Conservation (phyloP, 2,329 filamentous ascomycete species). For the Cladosporium sp. region DNA sequence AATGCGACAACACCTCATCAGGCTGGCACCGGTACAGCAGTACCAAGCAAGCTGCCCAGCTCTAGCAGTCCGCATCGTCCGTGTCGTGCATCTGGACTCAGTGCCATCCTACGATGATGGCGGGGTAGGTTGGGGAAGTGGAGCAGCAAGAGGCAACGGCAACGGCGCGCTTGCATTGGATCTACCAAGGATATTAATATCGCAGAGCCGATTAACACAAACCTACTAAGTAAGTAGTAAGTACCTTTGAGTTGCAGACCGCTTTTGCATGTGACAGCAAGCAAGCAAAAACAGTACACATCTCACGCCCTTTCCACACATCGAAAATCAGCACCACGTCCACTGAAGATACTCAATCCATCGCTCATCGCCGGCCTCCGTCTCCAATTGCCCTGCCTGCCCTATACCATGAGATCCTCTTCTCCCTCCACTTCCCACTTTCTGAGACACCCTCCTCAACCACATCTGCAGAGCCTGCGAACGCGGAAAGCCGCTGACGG, state of each 20-base stretch:
- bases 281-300: background rate
- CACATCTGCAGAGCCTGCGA: conserved; percentile 14
- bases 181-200: background rate
- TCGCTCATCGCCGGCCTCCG: conserved; percentile 11
- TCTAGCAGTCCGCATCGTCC: background rate
- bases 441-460: background rate
- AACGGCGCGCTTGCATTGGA: background rate
- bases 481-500: conserved; percentile 19
- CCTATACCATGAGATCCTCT: background rate
- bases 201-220: background rate
- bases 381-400: background rate
- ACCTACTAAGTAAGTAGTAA: background rate
- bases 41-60: background rate
- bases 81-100: background rate
- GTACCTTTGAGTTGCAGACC: background rate
- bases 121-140: conserved; percentile 4
- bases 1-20: background rate
- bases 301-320: background rate
- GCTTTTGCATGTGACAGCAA: background rate
- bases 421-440: background rate
- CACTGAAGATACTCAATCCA: background rate
- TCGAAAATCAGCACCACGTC: background rate
- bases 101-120: background rate
- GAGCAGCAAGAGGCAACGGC: background rate
- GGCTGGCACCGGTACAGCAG: background rate